phyloP scores from a whole-genome alignment of 139 green algal genomes.

The Chlorella sp. region DNA sequence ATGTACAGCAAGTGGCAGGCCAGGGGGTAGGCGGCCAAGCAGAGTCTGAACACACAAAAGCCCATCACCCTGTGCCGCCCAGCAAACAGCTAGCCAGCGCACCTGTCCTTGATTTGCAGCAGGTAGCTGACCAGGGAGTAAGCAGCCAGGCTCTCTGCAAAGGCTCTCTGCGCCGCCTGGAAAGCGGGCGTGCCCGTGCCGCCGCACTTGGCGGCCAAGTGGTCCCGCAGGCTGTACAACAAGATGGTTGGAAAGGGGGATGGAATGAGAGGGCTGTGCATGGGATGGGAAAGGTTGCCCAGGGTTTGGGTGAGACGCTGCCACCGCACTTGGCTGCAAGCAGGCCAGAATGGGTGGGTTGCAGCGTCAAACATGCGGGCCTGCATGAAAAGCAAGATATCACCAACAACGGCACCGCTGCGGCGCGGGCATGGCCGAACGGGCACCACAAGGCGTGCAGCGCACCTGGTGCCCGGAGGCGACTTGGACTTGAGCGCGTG shows the following conservation, averaged over 20 bases:
- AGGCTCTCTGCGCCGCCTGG: slow-evolving; percentile 81
- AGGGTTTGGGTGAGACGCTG: not conserved
- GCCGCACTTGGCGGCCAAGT: slow-evolving; percentile 83
- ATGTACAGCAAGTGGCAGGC: not conserved
- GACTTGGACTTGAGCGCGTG: slow-evolving; percentile 88
- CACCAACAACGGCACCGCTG: not conserved
- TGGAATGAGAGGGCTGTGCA: too few species aligned
- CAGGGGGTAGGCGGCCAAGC: not conserved
- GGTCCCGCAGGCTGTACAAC: slow-evolving; percentile 62
- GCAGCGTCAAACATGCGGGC: too few species aligned
- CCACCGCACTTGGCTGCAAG: not conserved
- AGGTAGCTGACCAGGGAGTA: slow-evolving; percentile 89
- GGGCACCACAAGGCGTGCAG: too few species aligned
- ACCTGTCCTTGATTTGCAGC: slow-evolving; percentile 78
- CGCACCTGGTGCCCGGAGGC: slow-evolving; percentile 45
- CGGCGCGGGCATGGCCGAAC: not conserved
- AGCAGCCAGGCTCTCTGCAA: slow-evolving; percentile 91
- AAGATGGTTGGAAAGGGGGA: not conserved
- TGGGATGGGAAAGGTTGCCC: not conserved
- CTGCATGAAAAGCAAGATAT: too few species aligned
- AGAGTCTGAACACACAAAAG: not conserved
- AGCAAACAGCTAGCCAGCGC: too few species aligned
- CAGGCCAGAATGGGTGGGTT: too few species aligned
- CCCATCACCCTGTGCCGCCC: not conserved
- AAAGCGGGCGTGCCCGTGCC: slow-evolving; percentile 59